phyloP scores from a whole-genome alignment of 169 alveolate genomes.

The Plasmodium gonderi region DNA sequence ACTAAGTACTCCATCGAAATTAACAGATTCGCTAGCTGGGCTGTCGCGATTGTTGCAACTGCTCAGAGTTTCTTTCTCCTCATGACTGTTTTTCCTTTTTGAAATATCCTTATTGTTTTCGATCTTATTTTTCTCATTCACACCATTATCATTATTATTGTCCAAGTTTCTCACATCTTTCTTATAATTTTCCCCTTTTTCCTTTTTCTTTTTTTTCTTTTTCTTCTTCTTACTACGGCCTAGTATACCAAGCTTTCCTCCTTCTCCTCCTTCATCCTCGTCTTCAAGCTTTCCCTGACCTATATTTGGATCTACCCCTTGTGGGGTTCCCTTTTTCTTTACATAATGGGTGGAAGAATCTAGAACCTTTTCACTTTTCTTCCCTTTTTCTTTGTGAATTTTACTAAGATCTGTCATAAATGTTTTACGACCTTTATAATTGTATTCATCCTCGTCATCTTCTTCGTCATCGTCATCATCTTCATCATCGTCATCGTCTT shows the following conservation, averaged over 20 bases:
- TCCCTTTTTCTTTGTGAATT: not conserved
- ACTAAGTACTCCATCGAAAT: not conserved
- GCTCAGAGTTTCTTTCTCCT: too few relatives aligned
- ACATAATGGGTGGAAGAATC: not conserved
- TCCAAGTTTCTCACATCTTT: not conserved
- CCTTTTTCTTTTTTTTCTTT: not conserved
- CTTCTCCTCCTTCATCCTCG: not conserved
- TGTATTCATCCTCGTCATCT: constrained; percentile 5
- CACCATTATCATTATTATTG: not conserved
- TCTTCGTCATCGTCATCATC: constrained; percentile 37
- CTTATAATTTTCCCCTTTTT: not conserved
- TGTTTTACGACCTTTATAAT: not conserved
- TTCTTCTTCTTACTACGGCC: not conserved
- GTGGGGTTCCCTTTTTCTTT: not conserved
- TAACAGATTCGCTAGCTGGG: too few relatives aligned
- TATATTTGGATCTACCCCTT: not conserved
- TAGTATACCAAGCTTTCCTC: not conserved
- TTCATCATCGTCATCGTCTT: constrained; percentile 20
- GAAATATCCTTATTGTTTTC: not conserved
- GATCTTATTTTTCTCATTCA: not conserved
- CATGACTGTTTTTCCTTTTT: not conserved
- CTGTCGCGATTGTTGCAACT: too few relatives aligned
- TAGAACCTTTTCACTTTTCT: not conserved
- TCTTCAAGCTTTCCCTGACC: not conserved
- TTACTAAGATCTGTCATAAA: not conserved